These are phyloP conservation scores for Copromyces sp. DNA, from an alignment of 495 filamentous ascomycete species.

Conservation along the genomic window DNA sequence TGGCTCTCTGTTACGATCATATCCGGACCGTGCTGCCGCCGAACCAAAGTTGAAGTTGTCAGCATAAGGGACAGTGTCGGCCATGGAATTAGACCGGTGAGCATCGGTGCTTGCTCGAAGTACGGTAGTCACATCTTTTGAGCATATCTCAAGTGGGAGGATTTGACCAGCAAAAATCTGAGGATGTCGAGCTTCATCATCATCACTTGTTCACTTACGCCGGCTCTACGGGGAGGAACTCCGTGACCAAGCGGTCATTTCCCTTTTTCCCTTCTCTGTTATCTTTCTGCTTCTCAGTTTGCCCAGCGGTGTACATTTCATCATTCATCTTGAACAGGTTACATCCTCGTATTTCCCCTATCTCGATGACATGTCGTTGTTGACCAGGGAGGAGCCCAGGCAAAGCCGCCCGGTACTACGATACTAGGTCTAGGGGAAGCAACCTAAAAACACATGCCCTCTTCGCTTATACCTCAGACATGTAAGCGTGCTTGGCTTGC, in stretches of 20 bases:
- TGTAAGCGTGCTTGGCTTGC: constrained; percentile 3
- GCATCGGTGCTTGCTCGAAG: background rate
- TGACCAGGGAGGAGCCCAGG: background rate
- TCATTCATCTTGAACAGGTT: background rate
- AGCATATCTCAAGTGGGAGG: background rate
- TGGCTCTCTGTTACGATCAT: background rate
- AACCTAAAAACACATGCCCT: background rate
- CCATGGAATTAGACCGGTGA: background rate
- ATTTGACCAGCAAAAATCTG: background rate
- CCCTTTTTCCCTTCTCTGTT: background rate
- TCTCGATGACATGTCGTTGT: background rate
- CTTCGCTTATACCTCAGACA: constrained; percentile 3
- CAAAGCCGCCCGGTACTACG: background rate
- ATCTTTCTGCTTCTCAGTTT: background rate
- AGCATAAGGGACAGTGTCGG: background rate
- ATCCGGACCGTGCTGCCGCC: background rate
- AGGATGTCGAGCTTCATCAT: background rate
- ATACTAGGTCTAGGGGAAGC: background rate
- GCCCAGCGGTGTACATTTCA: background rate
- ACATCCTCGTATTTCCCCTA: background rate
- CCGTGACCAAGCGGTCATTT: background rate
- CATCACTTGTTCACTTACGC: background rate
- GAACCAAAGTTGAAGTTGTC: background rate
- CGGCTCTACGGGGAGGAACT: background rate
- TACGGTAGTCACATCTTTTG: background rate